These are phyloP conservation scores for Leccinellum albellum DNA, from an alignment of 768 basidiomycete genomes.

Conservation along the genomic window DNA sequence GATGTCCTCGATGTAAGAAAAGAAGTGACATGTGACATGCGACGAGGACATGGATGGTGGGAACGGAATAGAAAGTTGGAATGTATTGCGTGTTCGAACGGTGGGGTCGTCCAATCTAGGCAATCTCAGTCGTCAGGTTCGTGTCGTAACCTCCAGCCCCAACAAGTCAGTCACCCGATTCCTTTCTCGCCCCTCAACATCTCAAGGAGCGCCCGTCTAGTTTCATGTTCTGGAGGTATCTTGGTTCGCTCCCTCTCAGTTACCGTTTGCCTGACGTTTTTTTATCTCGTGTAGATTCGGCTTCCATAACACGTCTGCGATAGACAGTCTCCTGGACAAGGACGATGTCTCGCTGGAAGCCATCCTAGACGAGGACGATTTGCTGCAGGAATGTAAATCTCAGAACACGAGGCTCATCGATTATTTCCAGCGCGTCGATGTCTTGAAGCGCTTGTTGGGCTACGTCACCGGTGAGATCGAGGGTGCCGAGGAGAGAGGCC, in stretches of 20 bases:
- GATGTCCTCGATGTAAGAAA: too few relatives aligned
- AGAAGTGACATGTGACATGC: too few relatives aligned
- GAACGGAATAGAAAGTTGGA: too few relatives aligned
- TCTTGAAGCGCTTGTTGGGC: conserved; percentile 72
- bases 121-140: conserved; percentile 8
- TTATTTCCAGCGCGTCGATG: conserved; percentile 79
- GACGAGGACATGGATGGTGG: too few relatives aligned
- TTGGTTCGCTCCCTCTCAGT: not conserved
- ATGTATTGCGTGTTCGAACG: not conserved
- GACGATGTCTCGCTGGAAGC: conserved; percentile 87
- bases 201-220: conserved; percentile 19
- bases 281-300: conserved; percentile 60
- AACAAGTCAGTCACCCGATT: conserved; percentile 5
- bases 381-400: conserved; percentile 92
- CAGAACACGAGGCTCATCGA: conserved; percentile 88
- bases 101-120: conserved; percentile 21
- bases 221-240: conserved; percentile 50
- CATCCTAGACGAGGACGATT: conserved; percentile 89
- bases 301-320: conserved; percentile 83
- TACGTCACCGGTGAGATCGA: conserved; percentile 89
- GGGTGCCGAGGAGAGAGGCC: conserved; percentile 70
- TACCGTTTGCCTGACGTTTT: not conserved
- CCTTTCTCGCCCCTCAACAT: conserved; percentile 4
- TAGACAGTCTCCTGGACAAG: conserved; percentile 88
- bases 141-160: conserved; percentile 16